phyloP scores from a whole-genome alignment of 768 basidiomycete species.

The Cystofilobasidium ferigula region DNA sequence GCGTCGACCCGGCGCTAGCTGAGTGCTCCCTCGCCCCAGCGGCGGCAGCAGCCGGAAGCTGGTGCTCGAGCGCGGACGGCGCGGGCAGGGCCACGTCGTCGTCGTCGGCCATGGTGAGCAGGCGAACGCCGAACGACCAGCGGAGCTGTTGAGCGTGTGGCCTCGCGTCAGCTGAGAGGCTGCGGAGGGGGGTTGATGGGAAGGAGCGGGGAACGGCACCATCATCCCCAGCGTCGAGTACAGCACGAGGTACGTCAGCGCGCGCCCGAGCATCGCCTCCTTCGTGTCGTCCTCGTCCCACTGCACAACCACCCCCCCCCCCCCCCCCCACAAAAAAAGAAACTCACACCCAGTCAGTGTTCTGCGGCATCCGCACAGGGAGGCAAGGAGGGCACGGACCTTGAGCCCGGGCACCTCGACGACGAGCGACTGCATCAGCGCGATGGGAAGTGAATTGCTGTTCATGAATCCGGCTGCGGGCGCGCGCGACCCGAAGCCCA shows the following conservation, averaged over 20 bases:
- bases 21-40: no score
- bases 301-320: no score
- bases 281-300: constrained; percentile 71
- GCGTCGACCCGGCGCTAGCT: background rate
- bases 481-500: background rate
- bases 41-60: no score
- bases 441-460: constrained; percentile 88
- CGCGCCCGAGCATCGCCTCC: constrained; percentile 82
- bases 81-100: background rate
- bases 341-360: background rate
- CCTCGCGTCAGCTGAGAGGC: background rate
- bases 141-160: constrained; percentile 39
- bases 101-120: constrained; percentile 48
- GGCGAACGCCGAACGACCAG: constrained; percentile 77
- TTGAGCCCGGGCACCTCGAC: constrained; percentile 68
- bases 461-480: constrained; percentile 53
- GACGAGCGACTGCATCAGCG: constrained; percentile 78
- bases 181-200: background rate
- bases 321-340: no score
- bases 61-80: constrained; percentile 7
- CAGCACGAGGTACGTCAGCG: constrained; percentile 76
- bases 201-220: constrained; percentile 42
- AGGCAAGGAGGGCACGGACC: background rate
- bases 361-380: no score
- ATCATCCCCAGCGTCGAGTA: constrained; percentile 95